Evolutionary conservation across 257 asterid genomes (phyloP), one percentile per base, ranked within the genome.

Genomic region (Ajuga chamaepitys): DNA sequence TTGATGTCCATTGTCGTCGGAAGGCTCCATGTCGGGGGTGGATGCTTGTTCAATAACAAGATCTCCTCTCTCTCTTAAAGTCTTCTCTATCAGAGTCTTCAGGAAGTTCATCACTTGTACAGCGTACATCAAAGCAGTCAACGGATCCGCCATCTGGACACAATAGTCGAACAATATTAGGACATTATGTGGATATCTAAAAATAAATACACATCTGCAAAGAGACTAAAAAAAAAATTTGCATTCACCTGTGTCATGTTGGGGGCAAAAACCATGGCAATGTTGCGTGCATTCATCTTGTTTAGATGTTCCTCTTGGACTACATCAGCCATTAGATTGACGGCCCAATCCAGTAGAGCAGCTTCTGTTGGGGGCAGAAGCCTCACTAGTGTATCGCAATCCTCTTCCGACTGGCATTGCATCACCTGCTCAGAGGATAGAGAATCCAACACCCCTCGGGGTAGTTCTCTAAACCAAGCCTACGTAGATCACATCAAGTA

Each of bases 401-500:
- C 97, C 61, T 87, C 99, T 70, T 88, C 90, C 2, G 89, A 75
- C 74, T 88, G 95, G 85, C 95, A 89, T 65, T 86, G 96, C 84
- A 89, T 89, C 74, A 93, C 97, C 74, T 86, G 88, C 82, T 94
- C 99, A 0, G 90, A 83, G 0, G 97, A 82, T 20, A 94, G 88
- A 46, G 99, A 79, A 72, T 94, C 99, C 73, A 94, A 67, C 24
- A 94, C 88, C n/a, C 99, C 99, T 34, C 78, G 77, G 1, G 99
- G 99, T 37, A 94, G 97, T 74, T 94, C 99, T 67, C 99, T 83
- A 79, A 94, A 89, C 99, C 99, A 94, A 84, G 99, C 95, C 99
- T 93, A 63, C 63, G 66, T 11, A 16, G 30, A 64, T 41, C 64
- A 70, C 34, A 57, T 11, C 20, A 50, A 64, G 50, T 30, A n/a